Percentiles rank a stretch among this genome's conserved stretches.
Evolutionary conservation across 176 grass and related monocot genomes (phyloP).

Genomic region (Metroxylon sagu): DNA sequence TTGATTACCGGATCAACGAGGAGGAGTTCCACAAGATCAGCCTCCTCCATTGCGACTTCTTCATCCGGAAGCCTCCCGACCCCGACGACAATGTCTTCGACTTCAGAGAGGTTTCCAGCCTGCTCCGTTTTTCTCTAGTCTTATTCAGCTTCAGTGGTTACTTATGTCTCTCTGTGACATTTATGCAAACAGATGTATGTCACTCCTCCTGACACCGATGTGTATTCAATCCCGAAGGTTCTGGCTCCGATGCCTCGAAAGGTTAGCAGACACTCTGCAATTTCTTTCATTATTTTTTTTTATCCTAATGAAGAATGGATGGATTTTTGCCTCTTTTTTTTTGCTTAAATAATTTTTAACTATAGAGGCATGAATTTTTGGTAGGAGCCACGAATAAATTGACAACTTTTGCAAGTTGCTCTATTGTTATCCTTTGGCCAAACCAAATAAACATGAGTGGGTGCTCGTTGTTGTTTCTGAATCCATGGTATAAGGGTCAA

Average conservation of each 20-base stretch:
- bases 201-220: constrained; percentile 67
- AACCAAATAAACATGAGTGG: too few relatives aligned
- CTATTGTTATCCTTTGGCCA: too few relatives aligned
- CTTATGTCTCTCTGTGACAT: constrained; percentile 8
- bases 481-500: too few relatives aligned
- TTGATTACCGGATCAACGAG: constrained; percentile 70
- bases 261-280: constrained; percentile 18
- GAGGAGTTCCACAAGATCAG: constrained; percentile 90
- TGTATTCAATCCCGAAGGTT: constrained; percentile 83
- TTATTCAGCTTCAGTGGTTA: neutral
- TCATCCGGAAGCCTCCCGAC: constrained; percentile 67
- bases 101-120: constrained; percentile 59
- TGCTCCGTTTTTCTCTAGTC: too few relatives aligned
- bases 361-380: too few relatives aligned
- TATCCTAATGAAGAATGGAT: neutral
- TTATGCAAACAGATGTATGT: constrained; percentile 76
- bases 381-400: too few relatives aligned
- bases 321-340: too few relatives aligned
- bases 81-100: constrained; percentile 80
- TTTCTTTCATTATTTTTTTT: neutral
- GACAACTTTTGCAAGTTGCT: too few relatives aligned
- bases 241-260: constrained; percentile 74
- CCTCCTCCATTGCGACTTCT: constrained; percentile 77
- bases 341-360: too few relatives aligned
- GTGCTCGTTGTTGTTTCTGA: too few relatives aligned